These are phyloP conservation scores for Ramalina intermedia DNA, from an alignment of 495 filamentous ascomycete genomes.

Conservation along the genomic window DNA sequence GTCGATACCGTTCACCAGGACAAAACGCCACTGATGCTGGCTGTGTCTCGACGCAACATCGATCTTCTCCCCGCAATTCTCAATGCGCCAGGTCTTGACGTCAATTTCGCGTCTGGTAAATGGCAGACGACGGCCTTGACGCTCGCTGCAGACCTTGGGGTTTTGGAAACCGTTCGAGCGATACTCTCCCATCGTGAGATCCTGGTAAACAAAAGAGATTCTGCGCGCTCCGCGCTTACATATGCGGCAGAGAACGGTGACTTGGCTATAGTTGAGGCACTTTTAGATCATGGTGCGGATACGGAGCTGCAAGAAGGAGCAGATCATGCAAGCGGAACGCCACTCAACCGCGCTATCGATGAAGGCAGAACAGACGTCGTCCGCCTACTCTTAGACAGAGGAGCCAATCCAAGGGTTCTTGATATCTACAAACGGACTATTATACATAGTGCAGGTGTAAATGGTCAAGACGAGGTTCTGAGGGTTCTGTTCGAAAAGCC, in stretches of 20 bases:
- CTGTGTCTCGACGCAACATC: not conserved
- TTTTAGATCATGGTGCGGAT: conserved; percentile 3
- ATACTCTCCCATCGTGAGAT: conserved; percentile 1
- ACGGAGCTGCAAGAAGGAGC: conserved; percentile 2
- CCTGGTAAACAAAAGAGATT: not conserved
- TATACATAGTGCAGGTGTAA: conserved; percentile 7
- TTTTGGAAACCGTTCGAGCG: not conserved
- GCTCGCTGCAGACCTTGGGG: conserved; percentile 1
- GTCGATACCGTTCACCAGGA: conserved; percentile 2
- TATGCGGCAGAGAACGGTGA: not conserved
- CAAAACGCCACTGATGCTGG: conserved; percentile 6
- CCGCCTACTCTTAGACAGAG: conserved; percentile 15
- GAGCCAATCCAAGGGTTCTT: conserved; percentile 11
- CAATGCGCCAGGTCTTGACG: not conserved
- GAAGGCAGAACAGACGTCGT: conserved; percentile 13
- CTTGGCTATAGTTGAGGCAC: not conserved
- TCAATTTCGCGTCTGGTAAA: conserved; percentile 1
- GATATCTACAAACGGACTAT: conserved; percentile 7
- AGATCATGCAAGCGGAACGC: conserved; percentile 5
- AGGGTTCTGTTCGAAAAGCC: conserved; percentile 4
- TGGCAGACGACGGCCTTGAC: conserved; percentile 5
- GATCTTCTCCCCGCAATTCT: conserved; percentile 2
- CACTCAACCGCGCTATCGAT: conserved; percentile 14
- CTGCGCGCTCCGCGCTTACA: not conserved
- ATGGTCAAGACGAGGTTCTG: conserved; percentile 3